Conservation (phyloP, 108 stramenopile genomes). For the Nannochloropsis salina region DNA sequence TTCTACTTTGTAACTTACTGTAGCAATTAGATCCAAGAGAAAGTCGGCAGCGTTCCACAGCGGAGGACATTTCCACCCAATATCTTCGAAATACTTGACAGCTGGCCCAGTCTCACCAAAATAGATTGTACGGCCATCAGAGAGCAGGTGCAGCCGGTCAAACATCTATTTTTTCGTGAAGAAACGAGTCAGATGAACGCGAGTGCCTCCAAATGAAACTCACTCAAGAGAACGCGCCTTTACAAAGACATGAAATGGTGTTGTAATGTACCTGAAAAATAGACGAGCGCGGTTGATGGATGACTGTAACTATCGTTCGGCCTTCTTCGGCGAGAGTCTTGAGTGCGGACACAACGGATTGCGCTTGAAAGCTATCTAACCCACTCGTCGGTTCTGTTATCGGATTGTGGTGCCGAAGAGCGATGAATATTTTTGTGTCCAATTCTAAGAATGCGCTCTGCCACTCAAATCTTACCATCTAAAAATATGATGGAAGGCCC, state of each 20-base stretch:
- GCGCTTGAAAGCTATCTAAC: conserved; percentile 23
- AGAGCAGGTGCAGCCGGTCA: conserved; percentile 18
- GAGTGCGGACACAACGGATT: not conserved
- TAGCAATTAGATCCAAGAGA: conserved; percentile 19
- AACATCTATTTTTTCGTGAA: not conserved
- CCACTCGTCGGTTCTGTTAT: conserved; percentile 25
- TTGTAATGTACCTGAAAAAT: not conserved
- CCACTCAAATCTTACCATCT: not conserved
- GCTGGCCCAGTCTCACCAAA: not conserved
- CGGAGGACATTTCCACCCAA: conserved; percentile 19
- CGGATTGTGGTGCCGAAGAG: not conserved
- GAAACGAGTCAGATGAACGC: too few species aligned
- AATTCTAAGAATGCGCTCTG: not conserved
- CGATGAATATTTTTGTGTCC: not conserved
- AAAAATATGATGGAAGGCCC: conserved; percentile 15
- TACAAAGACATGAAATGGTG: not conserved
- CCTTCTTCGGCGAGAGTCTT: conserved; percentile 1
- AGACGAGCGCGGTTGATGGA: conserved; percentile 18
- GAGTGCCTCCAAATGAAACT: not conserved
- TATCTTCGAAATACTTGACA: conserved; percentile 18
- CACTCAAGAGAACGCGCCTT: not conserved
- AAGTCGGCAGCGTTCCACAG: conserved; percentile 22
- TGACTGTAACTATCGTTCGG: conserved; percentile 15
- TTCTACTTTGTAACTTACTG: not conserved
- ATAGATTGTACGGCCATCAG: conserved; percentile 7